Base-by-base conservation (phyloP, 208 protist genomes). In the Trichomonas tenax region DNA sequence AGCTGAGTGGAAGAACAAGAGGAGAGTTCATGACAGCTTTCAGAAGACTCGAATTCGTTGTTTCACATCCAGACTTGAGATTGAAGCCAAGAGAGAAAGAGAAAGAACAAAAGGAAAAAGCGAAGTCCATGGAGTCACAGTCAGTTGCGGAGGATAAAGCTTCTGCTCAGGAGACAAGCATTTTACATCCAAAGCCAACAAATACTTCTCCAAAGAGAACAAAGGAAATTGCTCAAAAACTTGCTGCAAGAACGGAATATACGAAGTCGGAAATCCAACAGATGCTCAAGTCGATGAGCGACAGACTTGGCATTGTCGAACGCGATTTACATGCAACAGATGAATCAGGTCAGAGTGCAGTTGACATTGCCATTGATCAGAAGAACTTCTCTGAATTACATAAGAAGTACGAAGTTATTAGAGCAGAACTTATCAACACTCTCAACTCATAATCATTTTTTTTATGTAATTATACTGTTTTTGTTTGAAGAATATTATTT, bases 331-430 rank as follows among this genome's bases (percentile, higher is more conserved):
- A 51, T 23, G 86, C 34, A 48, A 44, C 86, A 51, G 86, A 93
- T 36, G 86, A 93, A 51, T 93, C 86, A 11, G 86, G 86, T 38
- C 86, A 93, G 45, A 38, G 26, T 34, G 86, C 86, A 10, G 86
- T 93, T 51, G 86, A 93, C n/a, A 93, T 93, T 38, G 86, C 86
- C 0, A 23, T 93, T 51, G 86, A 93, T 58, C 86, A 93, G 36
- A 93, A 93, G 86, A 93, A 93, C 31, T 93, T 93, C 26, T 34
- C 86, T 6, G 17, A 51, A 26, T 15, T 93, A 0, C 86, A 93
- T 15, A 93, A 93, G 36, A 41, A 93, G 31, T 93, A 93, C 31
- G 86, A 93, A 51, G 44, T 38, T 48, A 93, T 93, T 51, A 23
- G 86, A 38, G 40, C 86, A 9, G 86, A 93, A 38, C 34, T 93